These are phyloP conservation scores for Parsonsia alboflavescens DNA, from an alignment of 257 asterid genomes.

Conservation along the genomic window DNA sequence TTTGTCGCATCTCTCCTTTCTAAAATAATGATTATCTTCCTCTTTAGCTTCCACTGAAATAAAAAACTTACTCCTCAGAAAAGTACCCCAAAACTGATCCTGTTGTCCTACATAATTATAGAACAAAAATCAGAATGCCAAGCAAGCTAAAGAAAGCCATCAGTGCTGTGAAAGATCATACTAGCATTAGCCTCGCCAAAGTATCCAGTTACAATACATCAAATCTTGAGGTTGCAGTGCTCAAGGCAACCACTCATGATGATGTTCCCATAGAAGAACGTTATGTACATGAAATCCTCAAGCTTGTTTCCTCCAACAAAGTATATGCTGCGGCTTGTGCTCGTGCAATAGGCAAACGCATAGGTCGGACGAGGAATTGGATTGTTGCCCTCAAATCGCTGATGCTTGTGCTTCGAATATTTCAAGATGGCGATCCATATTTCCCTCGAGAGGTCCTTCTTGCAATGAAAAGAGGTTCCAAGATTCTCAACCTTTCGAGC, in stretches of 20 bases:
- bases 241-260: constrained; percentile 82
- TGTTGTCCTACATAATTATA: neutral
- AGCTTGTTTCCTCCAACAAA: constrained; percentile 62
- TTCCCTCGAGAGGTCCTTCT: constrained; percentile 87
- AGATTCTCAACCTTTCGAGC: constrained; percentile 62
- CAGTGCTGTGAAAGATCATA: constrained; percentile 79
- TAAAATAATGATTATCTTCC: neutral
- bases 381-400: constrained; percentile 66
- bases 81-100: too few species aligned
- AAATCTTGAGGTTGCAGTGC: constrained; percentile 61
- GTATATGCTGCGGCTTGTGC: constrained; percentile 68
- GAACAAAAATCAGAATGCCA: constrained; percentile 41
- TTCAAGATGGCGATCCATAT: constrained; percentile 87
- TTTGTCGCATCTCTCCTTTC: neutral
- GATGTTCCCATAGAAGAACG: constrained; percentile 59
- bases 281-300: constrained; percentile 47
- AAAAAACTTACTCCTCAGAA: neutral
- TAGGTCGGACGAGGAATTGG: constrained; percentile 88
- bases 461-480: constrained; percentile 77
- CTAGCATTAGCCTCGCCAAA: constrained; percentile 88
- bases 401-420: constrained; percentile 72
- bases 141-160: constrained; percentile 88
- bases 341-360: constrained; percentile 68
- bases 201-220: constrained; percentile 54
- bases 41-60: neutral